Evolutionary conservation across 2,329 filamentous ascomycete species (phyloP).

Genomic region (Apiospora phragmitis): DNA sequence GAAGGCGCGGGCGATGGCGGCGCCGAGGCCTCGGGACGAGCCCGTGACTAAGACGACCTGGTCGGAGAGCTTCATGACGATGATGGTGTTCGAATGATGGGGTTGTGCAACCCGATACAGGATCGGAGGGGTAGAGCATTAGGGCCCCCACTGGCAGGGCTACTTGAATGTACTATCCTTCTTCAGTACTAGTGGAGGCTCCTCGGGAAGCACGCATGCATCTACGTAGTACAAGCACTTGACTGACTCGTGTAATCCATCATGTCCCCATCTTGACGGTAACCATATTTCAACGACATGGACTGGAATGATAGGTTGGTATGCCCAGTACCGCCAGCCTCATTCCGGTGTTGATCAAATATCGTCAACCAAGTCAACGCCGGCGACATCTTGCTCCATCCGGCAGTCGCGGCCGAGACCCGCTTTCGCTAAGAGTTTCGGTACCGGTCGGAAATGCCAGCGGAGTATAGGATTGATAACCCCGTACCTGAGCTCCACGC

Average conservation of each 20-base stretch:
- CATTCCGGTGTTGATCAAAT: conserved; percentile 9
- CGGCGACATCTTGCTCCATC: conserved; percentile 39
- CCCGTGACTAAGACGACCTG: conserved; percentile 13
- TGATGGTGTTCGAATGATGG: not conserved
- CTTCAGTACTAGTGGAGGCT: not conserved
- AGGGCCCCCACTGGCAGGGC: not conserved
- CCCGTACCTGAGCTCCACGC: conserved; percentile 31
- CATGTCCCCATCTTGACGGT: not conserved
- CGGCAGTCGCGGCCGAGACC: conserved; percentile 37
- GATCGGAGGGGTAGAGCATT: not conserved
- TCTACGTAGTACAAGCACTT: too few relatives aligned
- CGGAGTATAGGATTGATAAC: conserved; percentile 26
- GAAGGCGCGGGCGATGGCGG: conserved; percentile 11
- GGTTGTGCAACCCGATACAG: not conserved
- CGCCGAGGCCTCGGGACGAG: conserved; percentile 11
- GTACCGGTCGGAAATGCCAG: conserved; percentile 33
- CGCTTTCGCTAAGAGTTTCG: conserved; percentile 41
- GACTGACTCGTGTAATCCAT: not conserved
- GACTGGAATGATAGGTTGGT: not conserved
- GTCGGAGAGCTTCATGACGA: not conserved
- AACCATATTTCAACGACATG: not conserved
- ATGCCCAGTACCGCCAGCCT: too few relatives aligned
- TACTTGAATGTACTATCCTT: not conserved
- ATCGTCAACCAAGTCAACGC: conserved; percentile 36
- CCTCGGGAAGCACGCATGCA: not conserved